Evolutionary conservation across 352 stramenopile genomes (phyloP), one percentile per base, ranked within the genome.

Genomic region (Pythium chondricola): DNA sequence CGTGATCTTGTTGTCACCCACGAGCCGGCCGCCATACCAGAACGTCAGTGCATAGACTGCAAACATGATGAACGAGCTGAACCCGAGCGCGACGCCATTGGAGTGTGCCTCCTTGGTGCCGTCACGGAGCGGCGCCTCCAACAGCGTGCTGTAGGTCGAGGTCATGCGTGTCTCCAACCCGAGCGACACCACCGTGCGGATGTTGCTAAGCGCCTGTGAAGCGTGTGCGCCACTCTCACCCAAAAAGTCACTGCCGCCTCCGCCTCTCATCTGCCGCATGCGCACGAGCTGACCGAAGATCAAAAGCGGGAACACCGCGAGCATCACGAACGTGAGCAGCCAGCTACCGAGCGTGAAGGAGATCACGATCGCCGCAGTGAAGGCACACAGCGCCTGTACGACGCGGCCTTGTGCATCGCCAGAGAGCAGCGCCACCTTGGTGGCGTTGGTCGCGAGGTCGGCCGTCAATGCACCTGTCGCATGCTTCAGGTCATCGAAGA

Each of bases 301-400:
- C 13, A 92, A 18, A 11, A 88, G 32, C 3, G 80, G 77, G 18
- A 87, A 67, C 10, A 81, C 63, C 4, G 62, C 67, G 8, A 84
- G 39, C 59, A 86, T 78, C 20, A 87, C 61, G 20, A 87, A 60
- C 3, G 73, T 75, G 4, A 92, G 50, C 33, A 78, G 44, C 74
- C 74, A 88, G 24, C 58, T 74, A 6, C 67, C 74, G 2, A 65
- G 33, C 32, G 76, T 69, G 20, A 86, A 71, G 17, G 75, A 74
- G 31, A 85, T 74, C 11, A 67, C 38, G 17, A 84, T 51, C 7
- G 65, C 69, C 14, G 59, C 57, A 18, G 77, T 21, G 16, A 79
- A 63, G 3, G 70, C 82, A 43, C 71, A 75, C 7, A 70, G 21
- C 10, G 67, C 59, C 30, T 81, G 64, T 2, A 86, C 51, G 21